Percentiles rank a stretch among this genome's conserved stretches.
Evolutionary conservation across 768 basidiomycete genomes (phyloP).

Genomic region (Calocera viscosa): DNA sequence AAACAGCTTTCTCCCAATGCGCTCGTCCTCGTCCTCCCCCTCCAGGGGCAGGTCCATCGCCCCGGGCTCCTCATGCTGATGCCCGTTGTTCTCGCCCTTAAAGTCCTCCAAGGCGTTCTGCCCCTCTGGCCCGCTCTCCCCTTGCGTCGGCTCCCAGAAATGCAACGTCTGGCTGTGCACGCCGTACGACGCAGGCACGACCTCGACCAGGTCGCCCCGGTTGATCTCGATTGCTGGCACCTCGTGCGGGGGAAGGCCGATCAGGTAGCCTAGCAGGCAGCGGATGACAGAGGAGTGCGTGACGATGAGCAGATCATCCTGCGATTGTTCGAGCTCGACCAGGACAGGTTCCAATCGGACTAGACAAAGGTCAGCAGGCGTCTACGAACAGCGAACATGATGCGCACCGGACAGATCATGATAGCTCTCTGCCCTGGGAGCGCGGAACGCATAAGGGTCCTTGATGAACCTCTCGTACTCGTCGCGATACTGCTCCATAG

Average conservation of each 20-base stretch:
- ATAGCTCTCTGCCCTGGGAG: slow-evolving; percentile 91
- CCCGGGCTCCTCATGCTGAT: not conserved
- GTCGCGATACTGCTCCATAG: slow-evolving; percentile 76
- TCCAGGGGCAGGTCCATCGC: not conserved
- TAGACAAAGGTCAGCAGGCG: slow-evolving; percentile 24
- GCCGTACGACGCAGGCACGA: slow-evolving; percentile 38
- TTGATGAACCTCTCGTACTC: slow-evolving; percentile 88
- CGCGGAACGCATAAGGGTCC: slow-evolving; percentile 87
- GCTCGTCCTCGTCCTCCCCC: not conserved
- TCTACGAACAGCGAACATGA: not conserved
- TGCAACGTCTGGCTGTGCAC: slow-evolving; percentile 71
- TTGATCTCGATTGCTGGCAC: slow-evolving; percentile 97
- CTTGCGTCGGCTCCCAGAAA: slow-evolving; percentile 20
- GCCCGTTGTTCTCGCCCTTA: not conserved
- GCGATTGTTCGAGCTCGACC: slow-evolving; percentile 86
- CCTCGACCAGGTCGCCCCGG: slow-evolving; percentile 87
- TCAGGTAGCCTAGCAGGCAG: slow-evolving; percentile 84
- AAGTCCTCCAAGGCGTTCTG: slow-evolving; percentile 3
- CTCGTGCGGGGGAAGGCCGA: slow-evolving; percentile 87
- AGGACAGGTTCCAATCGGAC: slow-evolving; percentile 88
- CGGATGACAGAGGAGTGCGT: slow-evolving; percentile 96
- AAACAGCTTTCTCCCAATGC: not conserved
- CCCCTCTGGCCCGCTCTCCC: not conserved
- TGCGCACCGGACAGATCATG: slow-evolving; percentile 75
- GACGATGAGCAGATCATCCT: slow-evolving; percentile 90